Conservation (phyloP, 106 monocot species). For the Dendrobium catenatum region DNA sequence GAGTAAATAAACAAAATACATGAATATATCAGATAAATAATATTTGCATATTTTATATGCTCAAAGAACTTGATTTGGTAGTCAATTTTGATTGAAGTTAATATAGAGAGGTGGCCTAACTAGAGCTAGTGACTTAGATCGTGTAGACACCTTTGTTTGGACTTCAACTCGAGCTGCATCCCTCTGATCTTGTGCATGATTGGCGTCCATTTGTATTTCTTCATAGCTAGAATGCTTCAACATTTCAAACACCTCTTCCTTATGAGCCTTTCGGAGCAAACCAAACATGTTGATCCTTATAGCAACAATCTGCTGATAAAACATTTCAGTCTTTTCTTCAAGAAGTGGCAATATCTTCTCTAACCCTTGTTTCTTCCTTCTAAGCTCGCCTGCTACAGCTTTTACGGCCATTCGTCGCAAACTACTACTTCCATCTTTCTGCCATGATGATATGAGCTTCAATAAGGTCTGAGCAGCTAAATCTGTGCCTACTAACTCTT, state of each 20-base stretch:
- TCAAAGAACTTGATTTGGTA: too few species aligned
- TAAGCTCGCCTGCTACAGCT: neutral
- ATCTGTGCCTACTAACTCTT: neutral
- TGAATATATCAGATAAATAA: too few species aligned
- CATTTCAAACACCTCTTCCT: neutral
- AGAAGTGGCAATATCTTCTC: slow-evolving; percentile 1
- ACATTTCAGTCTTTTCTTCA: neutral
- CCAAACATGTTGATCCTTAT: neutral
- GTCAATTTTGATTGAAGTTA: too few species aligned
- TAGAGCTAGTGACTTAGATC: neutral
- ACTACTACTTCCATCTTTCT: neutral
- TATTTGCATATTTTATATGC: too few species aligned
- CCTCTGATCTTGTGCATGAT: neutral
- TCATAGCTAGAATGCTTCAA: neutral
- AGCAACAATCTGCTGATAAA: neutral
- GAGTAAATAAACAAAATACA: too few species aligned
- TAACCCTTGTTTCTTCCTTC: neutral
- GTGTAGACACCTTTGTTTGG: neutral
- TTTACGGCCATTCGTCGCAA: neutral
- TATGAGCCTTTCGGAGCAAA: neutral
- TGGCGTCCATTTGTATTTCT: neutral
- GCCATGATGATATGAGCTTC: neutral
- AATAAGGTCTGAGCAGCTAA: neutral
- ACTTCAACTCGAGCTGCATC: neutral
- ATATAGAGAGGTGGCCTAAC: too few species aligned